Evolutionary conservation across 768 basidiomycete species (phyloP).

Genomic region (Phallus indusiatus): DNA sequence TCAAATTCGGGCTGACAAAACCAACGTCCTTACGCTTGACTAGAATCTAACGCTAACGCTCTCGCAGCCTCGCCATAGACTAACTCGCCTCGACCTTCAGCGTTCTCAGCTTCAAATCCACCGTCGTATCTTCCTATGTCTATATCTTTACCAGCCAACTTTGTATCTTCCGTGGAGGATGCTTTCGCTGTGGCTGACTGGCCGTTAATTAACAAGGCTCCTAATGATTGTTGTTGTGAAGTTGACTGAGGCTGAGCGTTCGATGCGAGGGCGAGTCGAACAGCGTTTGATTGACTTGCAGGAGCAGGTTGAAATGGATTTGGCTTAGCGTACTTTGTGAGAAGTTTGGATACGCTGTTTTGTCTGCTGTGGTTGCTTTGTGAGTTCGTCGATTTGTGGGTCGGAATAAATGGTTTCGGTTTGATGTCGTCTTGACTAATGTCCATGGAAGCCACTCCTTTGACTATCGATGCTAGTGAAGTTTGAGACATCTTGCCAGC

Average conservation of each 20-base stretch:
- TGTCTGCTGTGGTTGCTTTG: slow-evolving; percentile 4
- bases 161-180: slow-evolving; percentile 13
- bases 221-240: slow-evolving; percentile 33
- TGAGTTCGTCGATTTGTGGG: slow-evolving; percentile 8
- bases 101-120: slow-evolving; percentile 87
- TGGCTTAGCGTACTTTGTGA: slow-evolving; percentile 66
- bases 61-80: slow-evolving; percentile 73
- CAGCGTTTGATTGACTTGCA: slow-evolving; percentile 13
- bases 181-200: slow-evolving; percentile 15
- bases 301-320: slow-evolving; percentile 33
- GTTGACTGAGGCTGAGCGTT: slow-evolving; percentile 24
- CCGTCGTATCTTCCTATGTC: slow-evolving; percentile 93
- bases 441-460: slow-evolving; percentile 6
- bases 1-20: neutral
- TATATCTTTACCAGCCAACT: slow-evolving; percentile 19
- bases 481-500: slow-evolving; percentile 3
- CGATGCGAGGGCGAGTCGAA: slow-evolving; percentile 9
- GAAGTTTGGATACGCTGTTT: slow-evolving; percentile 34
- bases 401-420: slow-evolving; percentile 3
- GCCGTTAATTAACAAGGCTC: slow-evolving; percentile 10
- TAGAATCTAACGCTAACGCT: slow-evolving; percentile 79
- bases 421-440: slow-evolving; percentile 7
- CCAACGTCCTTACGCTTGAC: slow-evolving; percentile 44
- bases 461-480: slow-evolving; percentile 3
- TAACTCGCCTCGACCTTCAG: slow-evolving; percentile 56